These are phyloP conservation scores for Pseudogymnoascus sp. DNA, from an alignment of 2,329 filamentous ascomycete genomes.

Conservation along the genomic window DNA sequence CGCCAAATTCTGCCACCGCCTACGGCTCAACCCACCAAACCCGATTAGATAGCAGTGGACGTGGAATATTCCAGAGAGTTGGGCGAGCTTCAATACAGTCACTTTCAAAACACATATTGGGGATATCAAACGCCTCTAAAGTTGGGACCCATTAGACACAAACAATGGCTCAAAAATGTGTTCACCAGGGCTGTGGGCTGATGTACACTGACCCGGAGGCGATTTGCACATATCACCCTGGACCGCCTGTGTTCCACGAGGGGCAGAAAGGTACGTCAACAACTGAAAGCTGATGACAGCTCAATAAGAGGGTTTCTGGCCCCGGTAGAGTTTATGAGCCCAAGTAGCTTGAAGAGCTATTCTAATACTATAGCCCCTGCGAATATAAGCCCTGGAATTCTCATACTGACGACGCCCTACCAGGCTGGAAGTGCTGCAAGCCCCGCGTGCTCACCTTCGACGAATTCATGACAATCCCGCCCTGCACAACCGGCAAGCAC, in stretches of 20 bases:
- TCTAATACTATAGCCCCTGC: conserved; percentile 3
- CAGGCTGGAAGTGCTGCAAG: conserved; percentile 99
- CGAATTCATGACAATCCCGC: conserved; percentile 87
- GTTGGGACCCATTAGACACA: not conserved
- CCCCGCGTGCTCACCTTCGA: conserved; percentile 94
- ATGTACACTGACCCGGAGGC: conserved; percentile 73
- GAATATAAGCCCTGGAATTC: conserved; percentile 6
- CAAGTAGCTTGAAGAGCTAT: conserved; percentile 10
- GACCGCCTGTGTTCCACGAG: conserved; percentile 91
- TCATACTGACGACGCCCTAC: not conserved
- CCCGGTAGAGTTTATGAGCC: conserved; percentile 4
- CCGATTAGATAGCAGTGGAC: conserved; percentile 2
- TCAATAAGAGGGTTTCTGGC: not conserved
- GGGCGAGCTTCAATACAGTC: not conserved
- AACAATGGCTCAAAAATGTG: conserved; percentile 64
- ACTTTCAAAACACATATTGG: not conserved
- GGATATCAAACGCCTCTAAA: conserved; percentile 5
- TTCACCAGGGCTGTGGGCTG: conserved; percentile 94
- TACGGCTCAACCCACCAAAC: not conserved
- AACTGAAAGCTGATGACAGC: conserved; percentile 6
- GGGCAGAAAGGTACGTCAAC: conserved; percentile 79
- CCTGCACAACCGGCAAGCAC: conserved; percentile 89
- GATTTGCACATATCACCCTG: conserved; percentile 84
- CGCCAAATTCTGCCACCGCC: conserved; percentile 3
- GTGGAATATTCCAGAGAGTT: conserved; percentile 9